Conservation (phyloP, 768 basidiomycete species). For the Boletus huronensis region DNA sequence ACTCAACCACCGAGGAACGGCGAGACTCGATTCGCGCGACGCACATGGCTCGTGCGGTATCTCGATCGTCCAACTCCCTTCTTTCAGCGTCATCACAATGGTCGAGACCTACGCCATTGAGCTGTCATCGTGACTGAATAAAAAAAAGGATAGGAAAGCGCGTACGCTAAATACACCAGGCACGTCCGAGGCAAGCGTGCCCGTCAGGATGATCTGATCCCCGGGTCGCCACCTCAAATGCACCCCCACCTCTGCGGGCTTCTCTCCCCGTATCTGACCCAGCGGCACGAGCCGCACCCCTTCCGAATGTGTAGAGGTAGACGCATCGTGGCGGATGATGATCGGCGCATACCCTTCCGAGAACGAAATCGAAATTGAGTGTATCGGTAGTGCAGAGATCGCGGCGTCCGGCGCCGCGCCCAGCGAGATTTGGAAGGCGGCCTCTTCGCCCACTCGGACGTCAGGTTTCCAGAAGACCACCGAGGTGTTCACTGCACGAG, state of each 20-base stretch:
- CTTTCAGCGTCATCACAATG: conserved; percentile 51
- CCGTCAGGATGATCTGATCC: conserved; percentile 53
- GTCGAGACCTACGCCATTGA: conserved; percentile 33
- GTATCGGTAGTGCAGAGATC: conserved; percentile 59
- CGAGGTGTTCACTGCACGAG: conserved; percentile 53
- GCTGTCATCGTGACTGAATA: background rate
- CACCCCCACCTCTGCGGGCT: conserved; percentile 30
- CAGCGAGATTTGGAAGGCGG: conserved; percentile 74
- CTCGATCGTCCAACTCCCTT: conserved; percentile 66
- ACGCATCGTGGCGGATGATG: conserved; percentile 43
- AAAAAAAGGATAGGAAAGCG: background rate
- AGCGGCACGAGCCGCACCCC: conserved; percentile 33
- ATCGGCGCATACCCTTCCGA: conserved; percentile 47
- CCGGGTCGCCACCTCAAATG: conserved; percentile 59
- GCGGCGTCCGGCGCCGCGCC: conserved; percentile 46
- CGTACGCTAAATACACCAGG: conserved; percentile 56
- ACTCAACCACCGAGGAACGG: conserved; percentile 52
- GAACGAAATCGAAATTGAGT: conserved; percentile 58
- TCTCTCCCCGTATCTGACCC: conserved; percentile 45
- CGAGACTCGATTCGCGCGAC: conserved; percentile 31
- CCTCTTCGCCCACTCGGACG: conserved; percentile 55
- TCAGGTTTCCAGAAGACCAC: conserved; percentile 71
- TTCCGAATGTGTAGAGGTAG: conserved; percentile 7
- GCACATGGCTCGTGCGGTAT: conserved; percentile 49
- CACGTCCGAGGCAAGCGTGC: conserved; percentile 49